These are phyloP conservation scores for Kwoniella europaea DNA, from an alignment of 768 basidiomycete genomes.

Conservation along the genomic window DNA sequence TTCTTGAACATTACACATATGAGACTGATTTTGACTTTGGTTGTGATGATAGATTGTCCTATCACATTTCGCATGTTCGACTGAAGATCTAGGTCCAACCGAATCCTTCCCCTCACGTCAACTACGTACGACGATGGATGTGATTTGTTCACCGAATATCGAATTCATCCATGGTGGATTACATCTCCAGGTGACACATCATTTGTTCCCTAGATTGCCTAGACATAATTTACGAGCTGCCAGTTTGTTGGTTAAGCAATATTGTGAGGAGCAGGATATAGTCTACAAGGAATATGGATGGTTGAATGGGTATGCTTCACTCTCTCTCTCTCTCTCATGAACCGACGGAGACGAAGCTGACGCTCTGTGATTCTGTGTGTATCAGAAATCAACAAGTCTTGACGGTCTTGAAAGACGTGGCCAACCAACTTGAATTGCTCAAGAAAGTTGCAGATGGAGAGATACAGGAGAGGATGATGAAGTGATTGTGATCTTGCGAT, in stretches of 20 bases:
- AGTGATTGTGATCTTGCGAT: not conserved
- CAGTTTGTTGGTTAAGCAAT: slow-evolving; percentile 81
- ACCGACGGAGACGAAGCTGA: not conserved
- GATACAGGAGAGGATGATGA: slow-evolving; percentile 44
- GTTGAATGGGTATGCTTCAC: slow-evolving; percentile 64
- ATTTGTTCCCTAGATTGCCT: slow-evolving; percentile 93
- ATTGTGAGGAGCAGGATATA: slow-evolving; percentile 74
- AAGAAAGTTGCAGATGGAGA: slow-evolving; percentile 79
- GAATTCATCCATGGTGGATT: slow-evolving; percentile 96
- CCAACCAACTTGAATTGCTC: slow-evolving; percentile 82
- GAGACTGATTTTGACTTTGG: too few species aligned
- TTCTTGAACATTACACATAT: not conserved
- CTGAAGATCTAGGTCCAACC: slow-evolving; percentile 81
- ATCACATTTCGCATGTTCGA: slow-evolving; percentile 96
- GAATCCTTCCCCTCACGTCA: slow-evolving; percentile 95
- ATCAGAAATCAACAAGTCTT: slow-evolving; percentile 74
- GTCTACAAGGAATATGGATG: slow-evolving; percentile 92
- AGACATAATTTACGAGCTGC: slow-evolving; percentile 88
- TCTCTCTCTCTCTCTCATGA: not conserved
- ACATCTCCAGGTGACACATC: slow-evolving; percentile 95
- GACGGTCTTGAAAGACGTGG: slow-evolving; percentile 79
- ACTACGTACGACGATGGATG: slow-evolving; percentile 95
- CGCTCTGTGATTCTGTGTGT: not conserved
- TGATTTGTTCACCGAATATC: slow-evolving; percentile 80
- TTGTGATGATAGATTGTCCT: slow-evolving; percentile 71